Evolutionary conservation across 202 grass and related monocot genomes (phyloP).

Genomic region (Hordeum pubiflorum): DNA sequence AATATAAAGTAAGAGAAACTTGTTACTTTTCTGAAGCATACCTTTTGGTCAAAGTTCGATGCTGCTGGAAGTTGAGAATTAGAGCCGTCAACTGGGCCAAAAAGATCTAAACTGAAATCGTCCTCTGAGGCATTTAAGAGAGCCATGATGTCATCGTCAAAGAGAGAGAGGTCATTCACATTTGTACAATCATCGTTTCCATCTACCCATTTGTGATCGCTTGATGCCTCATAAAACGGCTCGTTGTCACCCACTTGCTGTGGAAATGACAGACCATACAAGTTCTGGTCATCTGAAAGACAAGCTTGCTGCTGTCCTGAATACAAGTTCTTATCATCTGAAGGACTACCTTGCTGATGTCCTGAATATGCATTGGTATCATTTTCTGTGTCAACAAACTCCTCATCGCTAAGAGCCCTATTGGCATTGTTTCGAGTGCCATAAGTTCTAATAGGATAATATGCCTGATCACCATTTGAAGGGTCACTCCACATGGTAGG

Average conservation of each 20-base stretch:
- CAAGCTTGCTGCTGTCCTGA: conserved; percentile 23
- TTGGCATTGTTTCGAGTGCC: conserved; percentile 46
- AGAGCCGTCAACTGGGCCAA: conserved; percentile 5
- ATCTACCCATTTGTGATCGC: conserved; percentile 31
- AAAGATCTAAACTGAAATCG: conserved; percentile 50
- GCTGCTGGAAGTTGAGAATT: conserved; percentile 21
- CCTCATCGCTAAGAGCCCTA: conserved; percentile 46
- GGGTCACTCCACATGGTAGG: conserved; percentile 20
- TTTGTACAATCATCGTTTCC: conserved; percentile 31
- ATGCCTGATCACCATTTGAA: conserved; percentile 23
- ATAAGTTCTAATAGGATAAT: conserved; percentile 52
- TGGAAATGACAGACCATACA: conserved; percentile 22
- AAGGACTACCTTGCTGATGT: conserved; percentile 20
- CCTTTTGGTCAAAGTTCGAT: conserved; percentile 38
- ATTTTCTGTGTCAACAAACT: conserved; percentile 47
- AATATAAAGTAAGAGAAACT: neutral
- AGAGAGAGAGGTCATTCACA: conserved; percentile 32
- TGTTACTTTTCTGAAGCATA: conserved; percentile 12
- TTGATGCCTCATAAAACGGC: conserved; percentile 46
- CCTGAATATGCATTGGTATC: conserved; percentile 14
- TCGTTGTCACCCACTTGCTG: conserved; percentile 27
- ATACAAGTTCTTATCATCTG: neutral
- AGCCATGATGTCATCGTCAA: conserved; percentile 50
- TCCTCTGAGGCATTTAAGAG: conserved; percentile 59
- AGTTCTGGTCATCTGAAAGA: conserved; percentile 18